Base-by-base conservation (phyloP, 805 yeast species). In the Lachancea kluyveri region DNA sequence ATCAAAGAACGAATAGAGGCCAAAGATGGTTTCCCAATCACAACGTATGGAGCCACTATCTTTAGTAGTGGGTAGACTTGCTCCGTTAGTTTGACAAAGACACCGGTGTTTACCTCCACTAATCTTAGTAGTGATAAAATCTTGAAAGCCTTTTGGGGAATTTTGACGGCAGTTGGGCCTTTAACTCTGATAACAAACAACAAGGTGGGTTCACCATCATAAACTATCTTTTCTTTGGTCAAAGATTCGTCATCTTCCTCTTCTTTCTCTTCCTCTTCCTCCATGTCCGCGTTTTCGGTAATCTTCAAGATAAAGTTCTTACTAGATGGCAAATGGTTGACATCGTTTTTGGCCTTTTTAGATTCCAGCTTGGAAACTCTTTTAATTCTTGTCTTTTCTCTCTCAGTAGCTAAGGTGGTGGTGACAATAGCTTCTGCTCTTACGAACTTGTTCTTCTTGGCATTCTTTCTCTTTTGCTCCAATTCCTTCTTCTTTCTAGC, bases 381-480 rank as follows among this genome's bases (percentile, higher is more conserved):
- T 43, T 71, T 71, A 39, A 81, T 67, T 62, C 94, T 71, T 52
- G 77, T 77, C 39, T 62, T 59, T 55, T 82, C 92, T 54, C 85
- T 72, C 36, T 70, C 72, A 16, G 77, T 68, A 16, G 86, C 77
- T 46, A 74, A 64, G 41, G 72, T 70, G 45, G 73, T 76, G 17
- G 83, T 74, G 24, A 80, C 81, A 42, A 83, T 65, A 12, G 79
- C 69, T 60, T 83, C 94, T 8, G 84, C 83, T 63, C 92, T 72
- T 26, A 79, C 59, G 46, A 83, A 83, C 54, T 67, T 77, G 34
- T 68, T 64, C 42, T 65, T 64, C 40, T 65, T 61, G 33, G 49
- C 54, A 39, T 62, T 56, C 42, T 65, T 68, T 53, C 64, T 65
- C 42, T 58, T 59, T 39, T 66, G 60, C 41, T 62, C 65, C 29